phyloP scores from a whole-genome alignment of 78 protist genomes.

The Mastigamoeba balamuthi region DNA sequence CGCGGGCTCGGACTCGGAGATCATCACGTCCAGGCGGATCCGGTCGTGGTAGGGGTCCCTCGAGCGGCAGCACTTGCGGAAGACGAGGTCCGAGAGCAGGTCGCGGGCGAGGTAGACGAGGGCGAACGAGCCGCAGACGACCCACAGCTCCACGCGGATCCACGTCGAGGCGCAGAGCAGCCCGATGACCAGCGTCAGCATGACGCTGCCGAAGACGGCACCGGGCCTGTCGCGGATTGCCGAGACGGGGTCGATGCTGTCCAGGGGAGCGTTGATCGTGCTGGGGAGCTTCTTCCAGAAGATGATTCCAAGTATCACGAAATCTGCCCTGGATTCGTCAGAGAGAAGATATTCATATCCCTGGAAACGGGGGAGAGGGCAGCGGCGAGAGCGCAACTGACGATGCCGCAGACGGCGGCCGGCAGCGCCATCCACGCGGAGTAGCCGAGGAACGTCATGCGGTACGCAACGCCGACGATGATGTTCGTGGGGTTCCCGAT shows the following conservation, averaged over 20 bases:
- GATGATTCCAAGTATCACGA: too few relatives aligned
- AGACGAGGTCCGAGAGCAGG: neutral
- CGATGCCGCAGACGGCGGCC: neutral
- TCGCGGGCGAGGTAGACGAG: neutral
- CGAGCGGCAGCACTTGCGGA: neutral
- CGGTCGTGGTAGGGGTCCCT: too few relatives aligned
- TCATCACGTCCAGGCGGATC: too few relatives aligned
- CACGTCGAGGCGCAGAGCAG: neutral
- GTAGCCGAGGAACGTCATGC: neutral
- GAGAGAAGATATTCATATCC: too few relatives aligned
- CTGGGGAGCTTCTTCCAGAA: too few relatives aligned
- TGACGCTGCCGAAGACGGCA: neutral
- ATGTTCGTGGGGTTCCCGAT: slow-evolving; percentile 31
- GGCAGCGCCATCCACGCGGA: slow-evolving; percentile 4
- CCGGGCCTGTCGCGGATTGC: neutral
- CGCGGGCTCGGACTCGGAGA: too few relatives aligned
- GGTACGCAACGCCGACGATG: slow-evolving; percentile 7
- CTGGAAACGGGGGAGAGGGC: too few relatives aligned
- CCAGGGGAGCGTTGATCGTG: too few relatives aligned
- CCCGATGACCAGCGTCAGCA: neutral
- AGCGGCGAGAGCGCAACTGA: too few relatives aligned
- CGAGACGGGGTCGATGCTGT: neutral
- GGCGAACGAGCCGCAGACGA: neutral
- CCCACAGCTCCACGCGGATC: neutral
- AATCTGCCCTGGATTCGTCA: too few relatives aligned